Conservation (phyloP, 1,284 basidiomycete species). For the Marasmius sp. region DNA sequence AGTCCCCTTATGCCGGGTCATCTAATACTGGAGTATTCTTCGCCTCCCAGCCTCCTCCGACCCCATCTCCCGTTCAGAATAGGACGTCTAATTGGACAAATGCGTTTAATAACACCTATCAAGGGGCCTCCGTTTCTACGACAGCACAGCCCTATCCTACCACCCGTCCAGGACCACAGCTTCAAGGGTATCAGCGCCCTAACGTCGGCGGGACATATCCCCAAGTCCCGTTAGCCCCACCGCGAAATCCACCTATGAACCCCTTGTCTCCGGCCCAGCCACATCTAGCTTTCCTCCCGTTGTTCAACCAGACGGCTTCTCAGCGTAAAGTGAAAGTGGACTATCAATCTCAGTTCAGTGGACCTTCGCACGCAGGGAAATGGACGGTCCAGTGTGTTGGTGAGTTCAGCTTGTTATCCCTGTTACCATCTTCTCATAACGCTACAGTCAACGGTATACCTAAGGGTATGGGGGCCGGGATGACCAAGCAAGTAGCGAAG, state of each 20-base stretch:
- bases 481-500: conserved; percentile 70
- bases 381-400: conserved; percentile 68
- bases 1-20: conserved; percentile 7
- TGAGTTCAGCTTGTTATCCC: conserved; percentile 29
- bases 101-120: not conserved
- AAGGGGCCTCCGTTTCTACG: not conserved
- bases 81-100: not conserved
- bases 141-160: conserved; percentile 21
- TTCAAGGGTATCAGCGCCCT: conserved; percentile 13
- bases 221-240: too few relatives aligned
- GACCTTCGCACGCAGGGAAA: conserved; percentile 62
- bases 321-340: conserved; percentile 62
- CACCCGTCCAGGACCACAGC: conserved; percentile 25
- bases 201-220: conserved; percentile 20
- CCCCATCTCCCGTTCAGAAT: conserved; percentile 20
- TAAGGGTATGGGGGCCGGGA: conserved; percentile 60
- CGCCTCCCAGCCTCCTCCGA: conserved; percentile 31
- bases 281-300: conserved; percentile 57
- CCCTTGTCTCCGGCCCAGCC: conserved; percentile 59
- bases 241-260: conserved; percentile 34
- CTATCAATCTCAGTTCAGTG: conserved; percentile 57
- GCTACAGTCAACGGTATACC: conserved; percentile 62
- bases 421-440: conserved; percentile 1
- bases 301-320: conserved; percentile 70
- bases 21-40: conserved; percentile 23